Conservation (phyloP, 441 rosid genomes). For the Gossypium trilobum region DNA sequence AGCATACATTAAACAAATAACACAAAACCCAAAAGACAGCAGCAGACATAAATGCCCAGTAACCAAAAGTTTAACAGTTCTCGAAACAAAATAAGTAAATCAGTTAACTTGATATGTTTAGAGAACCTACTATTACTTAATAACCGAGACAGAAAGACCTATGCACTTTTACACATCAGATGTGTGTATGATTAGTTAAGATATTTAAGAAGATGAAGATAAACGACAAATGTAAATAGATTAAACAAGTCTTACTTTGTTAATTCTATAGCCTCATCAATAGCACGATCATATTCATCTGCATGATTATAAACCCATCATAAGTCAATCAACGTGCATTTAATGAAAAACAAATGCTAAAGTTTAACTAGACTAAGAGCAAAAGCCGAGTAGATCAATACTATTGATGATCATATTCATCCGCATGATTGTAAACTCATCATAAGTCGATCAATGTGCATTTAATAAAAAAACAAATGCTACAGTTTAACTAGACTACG, state of each 20-base stretch:
- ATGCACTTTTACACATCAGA: background rate
- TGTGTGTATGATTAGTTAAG: background rate
- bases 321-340: background rate
- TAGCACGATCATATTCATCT: conserved; percentile 68
- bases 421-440: conserved; percentile 31
- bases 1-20: background rate
- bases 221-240: conserved; percentile 11
- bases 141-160: background rate
- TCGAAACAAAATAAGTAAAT: background rate
- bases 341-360: background rate
- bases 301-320: conserved; percentile 19
- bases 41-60: background rate
- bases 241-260: conserved; percentile 41
- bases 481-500: background rate
- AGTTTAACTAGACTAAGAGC: background rate
- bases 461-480: background rate
- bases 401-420: conserved; percentile 43
- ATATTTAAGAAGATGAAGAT: conserved; percentile 5
- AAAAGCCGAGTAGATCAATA: background rate
- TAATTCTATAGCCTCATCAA: conserved; percentile 53
- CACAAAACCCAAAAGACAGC: background rate
- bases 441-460: background rate
- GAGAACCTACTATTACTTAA: background rate
- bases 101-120: background rate
- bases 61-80: background rate